Evolutionary conservation across 208 protist genomes (phyloP).

Genomic region (Blastocrithidia nonstop): DNA sequence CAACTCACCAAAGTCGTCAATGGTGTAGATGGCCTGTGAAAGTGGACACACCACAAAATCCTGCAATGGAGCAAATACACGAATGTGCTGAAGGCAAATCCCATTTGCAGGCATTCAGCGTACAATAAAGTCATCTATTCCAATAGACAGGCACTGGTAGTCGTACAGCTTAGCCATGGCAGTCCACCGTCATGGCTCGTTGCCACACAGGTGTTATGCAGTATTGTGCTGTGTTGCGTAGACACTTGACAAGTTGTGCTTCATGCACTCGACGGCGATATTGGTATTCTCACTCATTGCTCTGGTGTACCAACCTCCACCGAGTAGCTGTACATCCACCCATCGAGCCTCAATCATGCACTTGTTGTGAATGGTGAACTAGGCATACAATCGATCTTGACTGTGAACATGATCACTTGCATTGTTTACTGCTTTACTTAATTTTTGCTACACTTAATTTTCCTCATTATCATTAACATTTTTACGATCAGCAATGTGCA

Average conservation of each 20-base stretch:
- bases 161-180: slow-evolving; percentile 23
- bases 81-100: slow-evolving; percentile 38
- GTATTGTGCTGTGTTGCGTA: too few species aligned
- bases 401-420: neutral
- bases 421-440: neutral
- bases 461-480: neutral
- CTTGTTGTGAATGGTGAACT: slow-evolving; percentile 14
- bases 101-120: slow-evolving; percentile 52
- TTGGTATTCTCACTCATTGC: neutral
- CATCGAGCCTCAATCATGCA: slow-evolving; percentile 29
- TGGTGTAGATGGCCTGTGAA: slow-evolving; percentile 49
- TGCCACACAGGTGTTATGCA: neutral
- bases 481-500: slow-evolving; percentile 31
- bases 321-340: slow-evolving; percentile 56
- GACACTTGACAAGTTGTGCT: neutral
- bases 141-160: slow-evolving; percentile 51
- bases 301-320: slow-evolving; percentile 9
- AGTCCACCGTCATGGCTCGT: slow-evolving; percentile 16
- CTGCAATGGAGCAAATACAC: slow-evolving; percentile 15
- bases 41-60: slow-evolving; percentile 46
- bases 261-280: neutral
- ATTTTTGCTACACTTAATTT: neutral
- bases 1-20: slow-evolving; percentile 32
- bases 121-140: slow-evolving; percentile 24
- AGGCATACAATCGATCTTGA: slow-evolving; percentile 18